A percentile compares a stretch with the other conserved stretches of the same genome.
These are phyloP conservation scores for Mitragyna speciosa DNA, from an alignment of 257 asterid species.

Conservation along the genomic window DNA sequence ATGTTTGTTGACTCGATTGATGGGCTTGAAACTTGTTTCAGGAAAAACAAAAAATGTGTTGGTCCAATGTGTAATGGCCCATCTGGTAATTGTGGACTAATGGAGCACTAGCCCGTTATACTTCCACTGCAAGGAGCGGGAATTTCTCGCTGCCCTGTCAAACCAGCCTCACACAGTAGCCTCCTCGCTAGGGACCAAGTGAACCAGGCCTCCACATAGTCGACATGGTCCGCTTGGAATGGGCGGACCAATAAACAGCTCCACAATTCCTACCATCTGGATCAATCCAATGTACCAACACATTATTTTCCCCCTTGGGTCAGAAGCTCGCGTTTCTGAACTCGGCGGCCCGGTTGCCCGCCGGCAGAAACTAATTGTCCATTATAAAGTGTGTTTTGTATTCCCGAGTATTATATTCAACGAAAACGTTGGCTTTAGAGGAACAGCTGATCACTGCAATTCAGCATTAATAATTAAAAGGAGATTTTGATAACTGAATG, in stretches of 20 bases:
- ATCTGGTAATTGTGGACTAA: neutral
- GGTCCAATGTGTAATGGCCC: neutral
- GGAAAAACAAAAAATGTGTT: neutral
- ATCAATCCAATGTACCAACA: neutral
- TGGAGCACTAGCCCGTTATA: neutral
- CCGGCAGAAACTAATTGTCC: no score
- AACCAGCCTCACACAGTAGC: constrained; percentile 10
- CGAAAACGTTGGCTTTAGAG: no score
- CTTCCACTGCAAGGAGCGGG: constrained; percentile 12
- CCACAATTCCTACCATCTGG: neutral
- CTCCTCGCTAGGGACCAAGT: neutral
- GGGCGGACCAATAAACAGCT: neutral
- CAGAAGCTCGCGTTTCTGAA: neutral
- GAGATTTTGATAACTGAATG: neutral
- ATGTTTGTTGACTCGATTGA: no score
- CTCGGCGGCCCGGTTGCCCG: neutral
- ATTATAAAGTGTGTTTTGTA: no score
- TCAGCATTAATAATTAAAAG: no score
- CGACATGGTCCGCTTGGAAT: neutral
- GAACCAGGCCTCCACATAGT: neutral
- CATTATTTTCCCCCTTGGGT: neutral
- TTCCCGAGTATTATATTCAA: no score
- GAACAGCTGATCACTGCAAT: neutral
- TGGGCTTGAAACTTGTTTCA: neutral
- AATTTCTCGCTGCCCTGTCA: constrained; percentile 8